These are phyloP conservation scores for Starmera stellimalicola DNA, from an alignment of 1,139 yeast genomes.

Conservation along the genomic window DNA sequence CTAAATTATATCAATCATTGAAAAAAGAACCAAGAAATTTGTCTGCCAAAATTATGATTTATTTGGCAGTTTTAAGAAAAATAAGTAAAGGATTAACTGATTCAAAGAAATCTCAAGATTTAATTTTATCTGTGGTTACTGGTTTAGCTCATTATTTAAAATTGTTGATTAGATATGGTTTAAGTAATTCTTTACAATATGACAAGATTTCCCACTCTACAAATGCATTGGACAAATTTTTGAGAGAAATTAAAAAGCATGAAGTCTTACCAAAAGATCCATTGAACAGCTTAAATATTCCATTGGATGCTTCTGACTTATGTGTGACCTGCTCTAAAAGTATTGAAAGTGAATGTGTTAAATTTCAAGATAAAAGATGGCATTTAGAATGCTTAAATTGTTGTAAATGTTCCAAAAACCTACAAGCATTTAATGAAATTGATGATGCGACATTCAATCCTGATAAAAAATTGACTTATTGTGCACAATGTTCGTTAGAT, in stretches of 20 bases:
- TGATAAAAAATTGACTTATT: conserved; percentile 33
- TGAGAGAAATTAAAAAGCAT: conserved; percentile 42
- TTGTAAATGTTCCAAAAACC: conserved; percentile 35
- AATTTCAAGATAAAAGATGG: conserved; percentile 63
- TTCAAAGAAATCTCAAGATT: conserved; percentile 43
- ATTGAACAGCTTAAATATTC: conserved; percentile 38
- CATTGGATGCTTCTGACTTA: conserved; percentile 65
- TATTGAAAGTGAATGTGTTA: conserved; percentile 74
- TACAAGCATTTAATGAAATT: conserved; percentile 29
- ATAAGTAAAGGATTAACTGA: conserved; percentile 28
- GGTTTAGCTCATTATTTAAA: conserved; percentile 92
- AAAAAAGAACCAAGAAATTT: conserved; percentile 81
- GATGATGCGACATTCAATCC: conserved; percentile 35
- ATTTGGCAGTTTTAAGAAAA: conserved; percentile 61
- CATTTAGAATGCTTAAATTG: conserved; percentile 70
- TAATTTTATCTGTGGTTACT: conserved; percentile 71
- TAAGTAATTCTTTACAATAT: conserved; percentile 61
- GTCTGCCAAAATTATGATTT: conserved; percentile 71
- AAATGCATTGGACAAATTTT: conserved; percentile 53
- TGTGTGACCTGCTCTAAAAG: conserved; percentile 66
- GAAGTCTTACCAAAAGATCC: conserved; percentile 33
- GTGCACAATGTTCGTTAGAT: conserved; percentile 48
- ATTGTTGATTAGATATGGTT: conserved; percentile 71
- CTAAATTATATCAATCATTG: conserved; percentile 8
- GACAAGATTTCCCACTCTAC: conserved; percentile 52